Conservation (phyloP, 331 rosid genomes). For the Stylosanthes scabra region DNA sequence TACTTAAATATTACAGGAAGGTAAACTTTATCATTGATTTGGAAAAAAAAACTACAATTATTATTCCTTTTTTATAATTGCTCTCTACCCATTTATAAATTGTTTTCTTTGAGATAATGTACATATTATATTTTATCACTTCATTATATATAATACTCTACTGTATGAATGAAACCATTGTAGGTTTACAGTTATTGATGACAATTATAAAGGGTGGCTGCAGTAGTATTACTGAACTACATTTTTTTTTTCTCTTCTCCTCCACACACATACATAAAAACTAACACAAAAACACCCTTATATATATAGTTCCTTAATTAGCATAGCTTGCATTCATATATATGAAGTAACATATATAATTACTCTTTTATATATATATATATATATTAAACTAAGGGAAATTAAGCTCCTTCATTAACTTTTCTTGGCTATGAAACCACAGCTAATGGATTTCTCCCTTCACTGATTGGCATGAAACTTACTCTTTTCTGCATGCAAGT, state of each 20-base stretch:
- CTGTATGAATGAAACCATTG: not conserved
- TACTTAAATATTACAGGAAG: too few relatives aligned
- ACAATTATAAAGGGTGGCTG: not conserved
- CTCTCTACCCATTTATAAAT: not conserved
- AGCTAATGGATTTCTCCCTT: slow-evolving; percentile 56
- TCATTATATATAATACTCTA: not conserved
- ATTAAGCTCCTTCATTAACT: too few relatives aligned
- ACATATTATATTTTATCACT: not conserved
- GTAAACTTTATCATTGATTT: too few relatives aligned
- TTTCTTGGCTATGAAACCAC: slow-evolving; percentile 48
- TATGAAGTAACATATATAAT: not conserved
- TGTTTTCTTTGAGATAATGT: not conserved
- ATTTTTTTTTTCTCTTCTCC: not conserved
- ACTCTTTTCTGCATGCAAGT: slow-evolving; percentile 82
- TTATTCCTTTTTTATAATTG: too few relatives aligned
- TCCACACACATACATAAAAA: not conserved
- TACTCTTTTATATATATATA: not conserved
- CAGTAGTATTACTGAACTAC: not conserved
- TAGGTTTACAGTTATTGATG: slow-evolving; percentile 3
- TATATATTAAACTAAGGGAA: not conserved
- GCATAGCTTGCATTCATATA: not conserved
- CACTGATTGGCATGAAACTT: slow-evolving; percentile 65
- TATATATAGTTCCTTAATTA: not conserved
- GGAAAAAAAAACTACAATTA: too few relatives aligned
- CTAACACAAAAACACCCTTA: slow-evolving; percentile 8